Base-by-base conservation (phyloP, 176 grass and related monocot species). In the Ampelocalamus luodianensis region DNA sequence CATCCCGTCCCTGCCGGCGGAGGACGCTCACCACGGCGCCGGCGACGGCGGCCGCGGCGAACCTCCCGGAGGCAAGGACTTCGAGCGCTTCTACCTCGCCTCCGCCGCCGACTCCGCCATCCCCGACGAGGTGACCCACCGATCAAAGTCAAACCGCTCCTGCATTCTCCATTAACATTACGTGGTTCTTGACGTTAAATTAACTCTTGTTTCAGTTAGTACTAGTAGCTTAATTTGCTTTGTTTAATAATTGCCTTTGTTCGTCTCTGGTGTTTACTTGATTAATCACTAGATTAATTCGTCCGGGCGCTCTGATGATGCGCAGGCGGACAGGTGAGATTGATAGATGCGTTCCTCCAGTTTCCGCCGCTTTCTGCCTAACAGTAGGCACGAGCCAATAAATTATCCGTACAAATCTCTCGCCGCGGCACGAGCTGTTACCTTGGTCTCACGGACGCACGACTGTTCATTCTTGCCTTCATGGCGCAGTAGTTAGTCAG, bases 101-200 rank as follows among this genome's bases (percentile, higher is more conserved):
- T 97, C 95, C 46, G 95, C 73, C 60, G 79, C 92, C 48, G 92
- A 93, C 42, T 80, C 32, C 54, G 32, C 68, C 84, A 68, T 97
- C 42, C 95, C 95, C 10, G 95, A 97, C 77, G 90, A 97, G 95
- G 92, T 97, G 16, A 61, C 78, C 61, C n/a, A 49, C 18, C 5
- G 49, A 78, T 69, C 75, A 27, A 34, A 85, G 65, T 67, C 73
- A 34, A 38, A 85, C 23, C 16, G 49, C 16, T 27, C 55, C 2
- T 10, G 27, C 24, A 3, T 26, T 3, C 69, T 23, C 14, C 39
- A 11, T 62, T 42, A 32, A 29, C 32, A 64, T 65, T 17, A 11
- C 74, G 10, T 65, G 29, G 22, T 74, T 62, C 22, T 15, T 17
- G n/a, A 60, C 10, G 10, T 58, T 58, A 58, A 4, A n/a, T 58